phyloP scores from a whole-genome alignment of 108 stramenopile genomes.

The Fragilaria crotonensis region DNA sequence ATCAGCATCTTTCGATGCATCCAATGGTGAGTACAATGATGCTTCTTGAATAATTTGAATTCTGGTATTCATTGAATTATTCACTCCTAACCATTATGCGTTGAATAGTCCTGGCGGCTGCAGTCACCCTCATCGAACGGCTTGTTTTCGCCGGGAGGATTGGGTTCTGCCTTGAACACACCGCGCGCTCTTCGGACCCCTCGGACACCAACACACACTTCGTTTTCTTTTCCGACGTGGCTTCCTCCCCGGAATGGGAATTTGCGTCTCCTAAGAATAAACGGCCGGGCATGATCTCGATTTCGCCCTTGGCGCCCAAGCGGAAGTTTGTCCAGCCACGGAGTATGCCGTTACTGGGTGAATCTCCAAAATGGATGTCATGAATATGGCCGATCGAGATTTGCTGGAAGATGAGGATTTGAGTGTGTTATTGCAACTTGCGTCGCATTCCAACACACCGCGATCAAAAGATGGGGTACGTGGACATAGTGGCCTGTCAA shows the following conservation, averaged over 20 bases:
- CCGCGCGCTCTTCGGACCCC: conserved; percentile 51
- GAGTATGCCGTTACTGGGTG: conserved; percentile 23
- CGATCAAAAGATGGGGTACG: conserved; percentile 8
- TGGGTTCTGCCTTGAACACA: conserved; percentile 57
- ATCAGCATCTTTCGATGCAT: conserved; percentile 40
- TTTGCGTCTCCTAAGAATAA: conserved; percentile 24
- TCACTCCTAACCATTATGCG: background rate
- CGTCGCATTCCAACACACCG: conserved; percentile 45
- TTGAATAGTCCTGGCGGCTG: conserved; percentile 60
- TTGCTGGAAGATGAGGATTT: conserved; percentile 80
- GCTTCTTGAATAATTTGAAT: too few relatives aligned
- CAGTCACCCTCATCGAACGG: conserved; percentile 70
- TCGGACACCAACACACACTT: conserved; percentile 48
- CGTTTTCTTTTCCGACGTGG: conserved; percentile 63
- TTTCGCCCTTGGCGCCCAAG: conserved; percentile 75
- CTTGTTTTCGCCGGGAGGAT: conserved; percentile 72
- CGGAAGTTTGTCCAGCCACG: conserved; percentile 8
- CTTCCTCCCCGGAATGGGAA: conserved; percentile 29
- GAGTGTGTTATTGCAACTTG: conserved; percentile 73
- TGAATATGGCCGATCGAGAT: conserved; percentile 67
- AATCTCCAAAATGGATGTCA: too few relatives aligned
- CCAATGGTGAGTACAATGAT: conserved; percentile 30
- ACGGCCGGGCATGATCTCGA: conserved; percentile 84
- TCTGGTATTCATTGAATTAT: background rate
- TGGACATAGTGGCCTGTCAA: too few relatives aligned